Base-by-base conservation (phyloP, 345 rosid genomes). In the Euclidium syriacum region DNA sequence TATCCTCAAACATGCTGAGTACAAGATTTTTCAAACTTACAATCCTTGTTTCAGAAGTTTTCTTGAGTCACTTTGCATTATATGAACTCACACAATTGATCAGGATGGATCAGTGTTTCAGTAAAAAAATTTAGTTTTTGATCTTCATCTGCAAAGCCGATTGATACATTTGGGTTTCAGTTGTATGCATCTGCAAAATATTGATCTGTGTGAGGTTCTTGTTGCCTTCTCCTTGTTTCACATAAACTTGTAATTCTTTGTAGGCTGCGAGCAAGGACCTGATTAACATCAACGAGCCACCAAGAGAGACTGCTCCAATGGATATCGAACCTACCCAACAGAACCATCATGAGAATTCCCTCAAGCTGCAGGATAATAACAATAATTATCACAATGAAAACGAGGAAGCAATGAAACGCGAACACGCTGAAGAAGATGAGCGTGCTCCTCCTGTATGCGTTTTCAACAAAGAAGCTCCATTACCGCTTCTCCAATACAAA, bases 401-500 rank as follows among this genome's bases (percentile, higher is more conserved):
- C 0, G 52, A 71, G 30, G 64, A 71, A 27, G 35, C 65, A 40
- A 52, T 71, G 41, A 71, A 71, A 18, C 65, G 30, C 17, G 75
- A 71, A 50, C 53, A 57, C 6, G 2, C 70, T 3, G 70, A 63
- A 11, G 75, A 57, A 56, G 83, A 77, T 3, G 87, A 80, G 29
- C 71, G 75, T 72, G 46, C 64, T 47, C 73, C 78, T 72, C 65
- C 82, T 2, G 6, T 79, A 7, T 81, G 87, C 6, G 67, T 83
- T 61, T 81, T 83, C 17, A 79, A 85, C 61, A 73, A 71, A 33
- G 87, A 87, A 64, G 95, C 85, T 20, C 57, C 95, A 18, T 72
- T 80, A 12, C 86, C 88, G 34, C 67, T 83, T 14, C 80, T 84
- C 57, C 89, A 81, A 34, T 86, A 89, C 64, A 92, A 89, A 75